Evolutionary conservation across 768 basidiomycete genomes (phyloP).

Genomic region (Suillus cothurnatus): DNA sequence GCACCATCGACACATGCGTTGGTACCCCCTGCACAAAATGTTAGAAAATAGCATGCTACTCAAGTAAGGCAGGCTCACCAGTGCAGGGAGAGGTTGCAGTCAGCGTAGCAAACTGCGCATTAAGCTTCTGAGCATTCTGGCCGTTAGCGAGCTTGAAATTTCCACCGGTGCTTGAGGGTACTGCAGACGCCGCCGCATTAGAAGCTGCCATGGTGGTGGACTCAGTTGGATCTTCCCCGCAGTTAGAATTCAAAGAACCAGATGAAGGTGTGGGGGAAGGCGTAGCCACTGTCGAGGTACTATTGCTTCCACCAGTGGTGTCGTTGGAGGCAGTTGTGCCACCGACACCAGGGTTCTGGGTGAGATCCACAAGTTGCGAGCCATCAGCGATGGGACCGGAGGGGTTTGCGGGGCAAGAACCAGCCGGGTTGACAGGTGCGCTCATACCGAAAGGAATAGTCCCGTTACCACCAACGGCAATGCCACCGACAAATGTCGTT

Average conservation of each 20-base stretch:
- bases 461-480: constrained; percentile 44
- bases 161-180: constrained; percentile 4
- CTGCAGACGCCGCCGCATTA: constrained; percentile 7
- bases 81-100: constrained; percentile 49
- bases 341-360: constrained; percentile 37
- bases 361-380: constrained; percentile 40
- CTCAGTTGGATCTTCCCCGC: constrained; percentile 7
- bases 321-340: not conserved
- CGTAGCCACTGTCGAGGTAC: constrained; percentile 7
- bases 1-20: constrained; percentile 50
- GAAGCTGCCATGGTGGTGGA: constrained; percentile 3
- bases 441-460: constrained; percentile 55
- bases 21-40: constrained; percentile 29
- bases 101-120: constrained; percentile 53
- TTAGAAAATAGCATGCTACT: constrained; percentile 18
- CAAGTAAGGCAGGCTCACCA: constrained; percentile 14
- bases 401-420: constrained; percentile 53
- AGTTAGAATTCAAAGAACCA: constrained; percentile 6
- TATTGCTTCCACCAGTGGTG: constrained; percentile 7
- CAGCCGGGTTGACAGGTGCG: constrained; percentile 43
- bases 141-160: constrained; percentile 41
- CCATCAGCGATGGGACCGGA: constrained; percentile 53
- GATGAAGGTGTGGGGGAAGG: constrained; percentile 4
- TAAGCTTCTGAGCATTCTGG: constrained; percentile 50
- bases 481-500: constrained; percentile 46